These are phyloP conservation scores for Boletus speciosus DNA, from an alignment of 768 basidiomycete species.

Conservation along the genomic window DNA sequence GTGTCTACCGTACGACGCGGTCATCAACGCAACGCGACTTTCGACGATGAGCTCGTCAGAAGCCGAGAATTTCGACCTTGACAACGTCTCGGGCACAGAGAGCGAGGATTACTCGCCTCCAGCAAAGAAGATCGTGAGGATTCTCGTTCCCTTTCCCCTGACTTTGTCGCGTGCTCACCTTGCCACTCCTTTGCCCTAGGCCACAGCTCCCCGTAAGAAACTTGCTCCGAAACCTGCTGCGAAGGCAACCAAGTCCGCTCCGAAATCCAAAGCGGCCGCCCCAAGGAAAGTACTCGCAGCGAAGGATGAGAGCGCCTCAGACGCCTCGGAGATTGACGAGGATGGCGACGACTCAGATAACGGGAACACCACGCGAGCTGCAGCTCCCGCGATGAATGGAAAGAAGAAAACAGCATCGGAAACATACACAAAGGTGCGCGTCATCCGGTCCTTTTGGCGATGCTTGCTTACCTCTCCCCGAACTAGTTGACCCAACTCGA, in stretches of 20 bases:
- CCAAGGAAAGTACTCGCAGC: conserved; percentile 65
- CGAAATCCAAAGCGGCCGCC: conserved; percentile 45
- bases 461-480: not conserved
- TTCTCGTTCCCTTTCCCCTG: not conserved
- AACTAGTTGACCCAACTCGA: conserved; percentile 87
- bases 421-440: conserved; percentile 79
- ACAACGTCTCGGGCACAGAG: conserved; percentile 54
- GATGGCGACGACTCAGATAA: conserved; percentile 38
- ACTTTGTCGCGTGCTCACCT: conserved; percentile 7
- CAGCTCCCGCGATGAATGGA: conserved; percentile 29
- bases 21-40: conserved; percentile 11
- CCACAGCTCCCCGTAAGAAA: conserved; percentile 40
- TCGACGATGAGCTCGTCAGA: conserved; percentile 69
- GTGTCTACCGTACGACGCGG: conserved; percentile 1
- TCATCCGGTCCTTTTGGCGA: not conserved
- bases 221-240: conserved; percentile 42
- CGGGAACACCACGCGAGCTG: conserved; percentile 31
- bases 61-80: conserved; percentile 63
- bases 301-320: conserved; percentile 50
- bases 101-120: conserved; percentile 67
- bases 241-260: conserved; percentile 37
- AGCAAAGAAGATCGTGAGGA: conserved; percentile 47
- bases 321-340: conserved; percentile 41
- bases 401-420: conserved; percentile 91
- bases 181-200: conserved; percentile 21